These are phyloP conservation scores for Cyberlindnera mrakii DNA, from an alignment of 805 yeast genomes.

Conservation along the genomic window DNA sequence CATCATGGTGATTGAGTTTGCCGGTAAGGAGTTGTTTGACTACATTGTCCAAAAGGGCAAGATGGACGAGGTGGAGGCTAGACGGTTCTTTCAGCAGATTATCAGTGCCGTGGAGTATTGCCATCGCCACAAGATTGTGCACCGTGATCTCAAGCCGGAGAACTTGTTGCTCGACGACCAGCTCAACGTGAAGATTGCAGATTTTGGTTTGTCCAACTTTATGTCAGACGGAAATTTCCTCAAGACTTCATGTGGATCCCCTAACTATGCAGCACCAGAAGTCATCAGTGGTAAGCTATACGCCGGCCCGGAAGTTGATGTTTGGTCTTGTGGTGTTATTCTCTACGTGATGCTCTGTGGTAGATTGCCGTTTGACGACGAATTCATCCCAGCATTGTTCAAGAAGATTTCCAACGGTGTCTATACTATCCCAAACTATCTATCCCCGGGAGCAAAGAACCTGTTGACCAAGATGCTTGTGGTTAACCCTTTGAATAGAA, in stretches of 20 bases:
- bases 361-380: constrained; percentile 92
- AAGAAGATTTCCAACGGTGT: constrained; percentile 91
- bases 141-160: constrained; percentile 94
- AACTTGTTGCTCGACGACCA: constrained; percentile 84
- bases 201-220: constrained; percentile 88
- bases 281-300: constrained; percentile 90
- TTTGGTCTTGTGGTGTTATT: constrained; percentile 96
- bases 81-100: constrained; percentile 92
- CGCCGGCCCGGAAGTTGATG: constrained; percentile 98
- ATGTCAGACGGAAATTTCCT: constrained; percentile 97
- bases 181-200: constrained; percentile 91
- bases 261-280: constrained; percentile 97
- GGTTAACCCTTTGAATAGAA: constrained; percentile 89
- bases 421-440: constrained; percentile 80
- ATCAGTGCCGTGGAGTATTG: constrained; percentile 96
- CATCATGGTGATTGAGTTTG: constrained; percentile 95
- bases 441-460: constrained; percentile 80
- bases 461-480: constrained; percentile 85
- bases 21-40: constrained; percentile 94
- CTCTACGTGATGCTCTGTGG: constrained; percentile 95
- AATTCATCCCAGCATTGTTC: constrained; percentile 88
- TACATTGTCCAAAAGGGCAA: constrained; percentile 91
- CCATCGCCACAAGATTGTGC: constrained; percentile 93
- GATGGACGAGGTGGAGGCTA: constrained; percentile 86
- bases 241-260: constrained; percentile 93